Evolutionary conservation across 108 stramenopile genomes (phyloP).

Genomic region (Cyclotella choctawhatcheeana): DNA sequence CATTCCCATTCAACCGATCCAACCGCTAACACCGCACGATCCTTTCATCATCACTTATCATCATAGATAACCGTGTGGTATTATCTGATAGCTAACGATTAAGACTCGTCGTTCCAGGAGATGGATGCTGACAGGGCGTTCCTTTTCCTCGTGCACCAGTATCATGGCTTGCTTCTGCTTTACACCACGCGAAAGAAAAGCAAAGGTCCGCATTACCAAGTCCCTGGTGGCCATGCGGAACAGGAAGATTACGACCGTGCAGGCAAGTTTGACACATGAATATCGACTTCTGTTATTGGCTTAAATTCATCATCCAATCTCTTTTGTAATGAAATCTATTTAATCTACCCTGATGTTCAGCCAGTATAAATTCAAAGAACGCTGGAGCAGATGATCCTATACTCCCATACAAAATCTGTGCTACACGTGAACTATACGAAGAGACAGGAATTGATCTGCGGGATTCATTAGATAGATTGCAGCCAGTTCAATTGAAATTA

Average conservation of each 20-base stretch:
- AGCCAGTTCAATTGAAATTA: slow-evolving; percentile 45
- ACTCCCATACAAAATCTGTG: slow-evolving; percentile 66
- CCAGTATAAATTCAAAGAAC: too few species aligned
- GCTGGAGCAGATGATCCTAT: slow-evolving; percentile 37
- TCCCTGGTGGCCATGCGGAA: slow-evolving; percentile 87
- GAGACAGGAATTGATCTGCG: slow-evolving; percentile 84
- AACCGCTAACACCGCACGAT: too few species aligned
- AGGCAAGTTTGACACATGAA: not conserved
- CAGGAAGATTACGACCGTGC: slow-evolving; percentile 65
- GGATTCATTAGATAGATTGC: slow-evolving; percentile 52
- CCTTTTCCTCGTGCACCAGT: slow-evolving; percentile 62
- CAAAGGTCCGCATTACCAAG: slow-evolving; percentile 79
- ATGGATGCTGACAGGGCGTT: slow-evolving; percentile 72
- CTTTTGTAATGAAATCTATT: too few species aligned
- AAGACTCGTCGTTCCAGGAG: not conserved
- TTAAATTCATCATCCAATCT: too few species aligned
- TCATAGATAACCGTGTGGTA: too few species aligned
- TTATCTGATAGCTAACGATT: too few species aligned
- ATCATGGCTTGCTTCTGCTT: slow-evolving; percentile 71
- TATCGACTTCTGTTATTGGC: too few species aligned
- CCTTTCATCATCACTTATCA: too few species aligned
- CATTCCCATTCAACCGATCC: too few species aligned
- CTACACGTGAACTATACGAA: slow-evolving; percentile 79
- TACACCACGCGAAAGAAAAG: slow-evolving; percentile 81
- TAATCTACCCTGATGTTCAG: too few species aligned